Evolutionary conservation across 2,329 filamentous ascomycete species (phyloP).

Genomic region (Aspergillus ibericus): DNA sequence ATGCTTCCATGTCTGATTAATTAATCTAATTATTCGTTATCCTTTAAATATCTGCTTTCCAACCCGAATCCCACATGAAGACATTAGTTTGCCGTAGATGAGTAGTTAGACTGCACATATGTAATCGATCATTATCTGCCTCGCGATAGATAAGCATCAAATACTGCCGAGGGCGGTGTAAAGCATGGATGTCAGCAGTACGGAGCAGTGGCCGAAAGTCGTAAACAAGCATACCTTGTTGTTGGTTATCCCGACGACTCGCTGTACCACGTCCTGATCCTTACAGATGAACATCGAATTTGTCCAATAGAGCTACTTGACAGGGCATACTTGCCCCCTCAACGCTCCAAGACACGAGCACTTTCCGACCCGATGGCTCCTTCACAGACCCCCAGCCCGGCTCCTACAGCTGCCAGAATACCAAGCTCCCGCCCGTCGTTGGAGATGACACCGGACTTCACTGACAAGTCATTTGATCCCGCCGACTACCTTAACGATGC

Average conservation of each 20-base stretch:
- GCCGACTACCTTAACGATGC: constrained; percentile 80
- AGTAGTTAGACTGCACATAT: neutral
- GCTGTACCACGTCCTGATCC: neutral
- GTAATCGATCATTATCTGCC: neutral
- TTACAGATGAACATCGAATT: neutral
- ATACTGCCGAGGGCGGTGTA: constrained; percentile 5
- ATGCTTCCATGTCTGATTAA: neutral
- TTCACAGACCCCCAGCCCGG: constrained; percentile 25
- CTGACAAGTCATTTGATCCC: constrained; percentile 75
- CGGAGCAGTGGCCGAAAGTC: neutral
- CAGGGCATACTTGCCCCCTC: constrained; percentile 3
- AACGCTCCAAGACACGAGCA: neutral
- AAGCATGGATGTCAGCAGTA: neutral
- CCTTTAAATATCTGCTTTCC: neutral
- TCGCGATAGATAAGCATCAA: neutral
- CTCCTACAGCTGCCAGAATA: constrained; percentile 24
- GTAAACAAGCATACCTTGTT: neutral
- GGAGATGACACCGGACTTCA: constrained; percentile 67
- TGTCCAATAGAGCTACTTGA: constrained; percentile 10
- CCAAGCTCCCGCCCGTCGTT: constrained; percentile 35
- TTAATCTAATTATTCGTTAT: neutral
- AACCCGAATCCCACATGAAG: neutral
- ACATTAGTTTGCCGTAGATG: neutral
- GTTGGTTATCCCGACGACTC: neutral
- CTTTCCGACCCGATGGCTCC: constrained; percentile 9